Evolutionary conservation across 129 eudicot genomes (phyloP), one percentile per base, ranked within the genome.

Genomic region (Pittosporum tobira): DNA sequence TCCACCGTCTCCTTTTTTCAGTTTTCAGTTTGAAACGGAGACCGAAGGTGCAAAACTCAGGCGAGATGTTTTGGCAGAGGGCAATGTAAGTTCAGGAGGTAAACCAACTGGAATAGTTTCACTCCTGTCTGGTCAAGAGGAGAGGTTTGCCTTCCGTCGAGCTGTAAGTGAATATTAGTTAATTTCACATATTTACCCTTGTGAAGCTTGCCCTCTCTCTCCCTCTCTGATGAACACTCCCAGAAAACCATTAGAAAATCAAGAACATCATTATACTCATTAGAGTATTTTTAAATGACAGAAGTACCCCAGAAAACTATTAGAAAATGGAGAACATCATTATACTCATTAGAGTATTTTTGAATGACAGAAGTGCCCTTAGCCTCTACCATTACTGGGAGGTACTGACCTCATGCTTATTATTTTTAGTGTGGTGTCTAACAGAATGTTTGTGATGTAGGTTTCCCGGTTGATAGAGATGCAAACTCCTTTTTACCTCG

Each of bases 11-110:
- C 5, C 20, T 46, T 31, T 48, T 72, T 61, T 6, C 98, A 93
- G 99, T 75, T 93, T 93, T 51, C 99, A 93, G 64, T 93, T 93
- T 72, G 99, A 93, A 81, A 93, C 99, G 12, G 99, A 93, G 72
- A 66, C 77, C 2, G 99, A 93, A 87, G 88, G 81, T 60, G 51
- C 85, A 52, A 93, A 81, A 69, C 94, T 93, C 42, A 73, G 99
- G 18, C 71, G 91, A 64, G 90, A 93, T 71, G 99, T 93, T 63
- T 62, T 84, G 54, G 84, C 96, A 44, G 96, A 81, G 70, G 99
- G 99, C 47, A 81, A 50, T 70, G 83, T 77, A 53, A 77, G 96
- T 56, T 74, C 88, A 21, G 85, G 84, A 77, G 93, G 94, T 65
- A 52, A 82, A 6, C 77, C 96, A 16, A 18, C 88, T 56, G 96